Percentiles rank a stretch among this genome's conserved stretches.
Evolutionary conservation across 140 eudicot genomes (phyloP).

Genomic region (Anethum foeniculum): DNA sequence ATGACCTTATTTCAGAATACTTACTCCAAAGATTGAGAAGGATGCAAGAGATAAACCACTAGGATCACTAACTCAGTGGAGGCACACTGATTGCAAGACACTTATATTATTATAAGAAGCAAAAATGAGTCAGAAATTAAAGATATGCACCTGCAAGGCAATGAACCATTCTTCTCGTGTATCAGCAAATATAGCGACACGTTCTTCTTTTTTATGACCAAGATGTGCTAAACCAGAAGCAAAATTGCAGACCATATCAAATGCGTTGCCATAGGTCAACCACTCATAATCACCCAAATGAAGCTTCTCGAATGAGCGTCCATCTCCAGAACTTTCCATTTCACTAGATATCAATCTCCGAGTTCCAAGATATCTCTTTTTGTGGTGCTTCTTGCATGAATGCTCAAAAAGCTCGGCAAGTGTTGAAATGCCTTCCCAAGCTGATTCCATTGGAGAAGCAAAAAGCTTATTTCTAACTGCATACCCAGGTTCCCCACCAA

Average conservation of each 20-base stretch:
- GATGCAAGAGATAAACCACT: not conserved
- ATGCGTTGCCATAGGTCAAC: conserved; percentile 66
- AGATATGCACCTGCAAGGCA: conserved; percentile 69
- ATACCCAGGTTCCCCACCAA: conserved; percentile 74
- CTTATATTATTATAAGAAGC: not conserved
- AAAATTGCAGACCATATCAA: conserved; percentile 66
- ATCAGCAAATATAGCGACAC: conserved; percentile 96
- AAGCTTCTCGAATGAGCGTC: conserved; percentile 82
- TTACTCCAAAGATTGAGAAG: not conserved
- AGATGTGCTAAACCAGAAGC: conserved; percentile 80
- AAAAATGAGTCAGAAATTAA: not conserved
- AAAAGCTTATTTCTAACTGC: conserved; percentile 68
- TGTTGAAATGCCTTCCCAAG: conserved; percentile 80
- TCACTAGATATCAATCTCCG: conserved; percentile 59
- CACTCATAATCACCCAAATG: conserved; percentile 93
- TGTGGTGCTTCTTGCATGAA: conserved; percentile 57
- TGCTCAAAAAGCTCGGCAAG: conserved; percentile 90
- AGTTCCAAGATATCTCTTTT: conserved; percentile 70
- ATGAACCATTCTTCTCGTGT: conserved; percentile 95
- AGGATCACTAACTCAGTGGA: not conserved
- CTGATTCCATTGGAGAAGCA: conserved; percentile 58
- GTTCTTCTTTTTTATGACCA: conserved; percentile 74
- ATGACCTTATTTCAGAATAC: not conserved
- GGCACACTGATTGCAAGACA: not conserved
- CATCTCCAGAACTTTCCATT: conserved; percentile 46